Conservation (phyloP, 352 stramenopile genomes). For the Phytopythium delawarense region DNA sequence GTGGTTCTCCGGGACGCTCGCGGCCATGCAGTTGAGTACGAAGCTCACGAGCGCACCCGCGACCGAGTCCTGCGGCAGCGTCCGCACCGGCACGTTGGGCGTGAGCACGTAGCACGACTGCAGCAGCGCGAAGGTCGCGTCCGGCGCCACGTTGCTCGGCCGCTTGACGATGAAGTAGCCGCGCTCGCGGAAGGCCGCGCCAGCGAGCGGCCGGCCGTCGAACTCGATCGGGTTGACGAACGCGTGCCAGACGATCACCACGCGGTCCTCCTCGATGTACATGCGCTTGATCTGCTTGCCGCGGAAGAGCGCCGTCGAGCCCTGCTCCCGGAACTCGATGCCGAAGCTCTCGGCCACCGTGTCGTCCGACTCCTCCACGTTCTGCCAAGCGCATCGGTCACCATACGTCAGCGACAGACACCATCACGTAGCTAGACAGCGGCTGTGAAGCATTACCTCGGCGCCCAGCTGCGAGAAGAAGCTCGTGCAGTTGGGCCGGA, state of each 20-base stretch:
- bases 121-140: constrained; percentile 19
- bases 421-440: background rate
- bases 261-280: constrained; percentile 3
- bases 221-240: constrained; percentile 44
- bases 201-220: constrained; percentile 17
- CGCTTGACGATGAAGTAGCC: constrained; percentile 35
- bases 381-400: constrained; percentile 9
- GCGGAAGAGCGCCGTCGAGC: constrained; percentile 5
- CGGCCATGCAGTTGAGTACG: background rate
- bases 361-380: constrained; percentile 9
- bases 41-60: background rate
- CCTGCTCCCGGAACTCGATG: constrained; percentile 13
- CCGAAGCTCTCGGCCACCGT: constrained; percentile 24
- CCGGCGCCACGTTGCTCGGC: constrained; percentile 11
- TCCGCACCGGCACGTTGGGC: constrained; percentile 15
- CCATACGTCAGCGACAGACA: background rate
- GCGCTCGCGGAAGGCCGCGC: constrained; percentile 25
- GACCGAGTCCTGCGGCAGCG: background rate
- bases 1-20: background rate
- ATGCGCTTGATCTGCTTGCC: constrained; percentile 4
- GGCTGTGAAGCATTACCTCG: constrained; percentile 17
- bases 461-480: constrained; percentile 32
- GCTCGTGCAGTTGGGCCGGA: constrained; percentile 29
- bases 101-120: constrained; percentile 35
- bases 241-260: constrained; percentile 12